phyloP scores from a whole-genome alignment of 1,284 basidiomycete species.

The Ustilago trichophora region DNA sequence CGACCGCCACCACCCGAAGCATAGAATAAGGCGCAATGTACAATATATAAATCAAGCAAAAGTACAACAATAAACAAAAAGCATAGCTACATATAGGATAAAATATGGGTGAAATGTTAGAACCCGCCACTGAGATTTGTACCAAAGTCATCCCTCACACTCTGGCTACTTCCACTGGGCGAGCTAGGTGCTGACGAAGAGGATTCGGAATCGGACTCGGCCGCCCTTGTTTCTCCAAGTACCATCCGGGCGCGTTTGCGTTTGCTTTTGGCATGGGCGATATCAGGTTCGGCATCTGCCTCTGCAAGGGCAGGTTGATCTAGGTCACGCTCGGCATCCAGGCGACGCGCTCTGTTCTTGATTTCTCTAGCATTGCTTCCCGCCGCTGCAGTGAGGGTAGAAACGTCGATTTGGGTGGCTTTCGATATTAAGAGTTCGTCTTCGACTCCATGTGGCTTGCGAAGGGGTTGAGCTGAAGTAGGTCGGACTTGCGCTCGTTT shows the following conservation, averaged over 20 bases:
- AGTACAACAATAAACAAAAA: neutral
- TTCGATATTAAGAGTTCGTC: slow-evolving; percentile 24
- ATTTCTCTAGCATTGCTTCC: slow-evolving; percentile 20
- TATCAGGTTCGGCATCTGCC: slow-evolving; percentile 22
- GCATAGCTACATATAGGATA: no score
- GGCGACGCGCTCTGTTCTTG: slow-evolving; percentile 29
- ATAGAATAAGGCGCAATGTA: neutral
- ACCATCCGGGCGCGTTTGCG: slow-evolving; percentile 46
- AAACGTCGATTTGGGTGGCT: slow-evolving; percentile 30
- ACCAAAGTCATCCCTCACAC: slow-evolving; percentile 72
- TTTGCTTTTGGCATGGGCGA: slow-evolving; percentile 26
- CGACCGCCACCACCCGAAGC: slow-evolving; percentile 40
- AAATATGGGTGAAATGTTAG: no score
- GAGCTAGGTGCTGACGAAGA: slow-evolving; percentile 15
- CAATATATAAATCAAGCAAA: neutral
- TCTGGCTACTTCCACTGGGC: slow-evolving; percentile 37
- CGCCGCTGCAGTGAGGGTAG: neutral
- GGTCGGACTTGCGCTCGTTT: neutral
- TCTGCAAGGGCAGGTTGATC: slow-evolving; percentile 37
- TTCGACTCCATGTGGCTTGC: slow-evolving; percentile 3
- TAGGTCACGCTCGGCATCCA: slow-evolving; percentile 41
- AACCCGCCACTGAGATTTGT: slow-evolving; percentile 22
- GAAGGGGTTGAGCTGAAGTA: slow-evolving; percentile 19
- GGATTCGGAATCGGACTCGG: slow-evolving; percentile 26
- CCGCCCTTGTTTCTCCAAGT: slow-evolving; percentile 37